These are phyloP conservation scores for Trichoderma virens DNA, from an alignment of 495 filamentous ascomycete genomes.

Conservation along the genomic window DNA sequence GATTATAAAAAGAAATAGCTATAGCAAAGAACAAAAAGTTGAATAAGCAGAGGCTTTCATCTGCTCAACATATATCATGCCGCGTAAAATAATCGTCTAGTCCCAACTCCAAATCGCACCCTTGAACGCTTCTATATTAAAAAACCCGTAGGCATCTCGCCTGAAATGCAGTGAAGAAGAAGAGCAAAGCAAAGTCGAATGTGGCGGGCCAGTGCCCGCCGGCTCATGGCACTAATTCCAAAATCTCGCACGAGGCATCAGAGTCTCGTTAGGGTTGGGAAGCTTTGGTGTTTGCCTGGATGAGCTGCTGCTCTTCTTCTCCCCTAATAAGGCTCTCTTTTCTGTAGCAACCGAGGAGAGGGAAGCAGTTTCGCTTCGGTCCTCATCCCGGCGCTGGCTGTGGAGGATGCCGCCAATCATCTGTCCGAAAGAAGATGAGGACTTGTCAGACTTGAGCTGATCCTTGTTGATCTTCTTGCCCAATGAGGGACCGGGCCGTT, in stretches of 20 bases:
- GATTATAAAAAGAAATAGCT: not conserved
- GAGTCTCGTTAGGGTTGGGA: not conserved
- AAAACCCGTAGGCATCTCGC: not conserved
- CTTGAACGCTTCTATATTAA: not conserved
- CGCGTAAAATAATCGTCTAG: too few species aligned
- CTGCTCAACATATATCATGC: too few species aligned
- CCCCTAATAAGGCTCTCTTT: not conserved
- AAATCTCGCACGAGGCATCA: not conserved
- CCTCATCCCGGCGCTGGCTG: not conserved
- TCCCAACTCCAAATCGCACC: not conserved
- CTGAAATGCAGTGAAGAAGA: not conserved
- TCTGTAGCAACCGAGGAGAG: not conserved
- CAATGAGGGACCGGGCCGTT: not conserved
- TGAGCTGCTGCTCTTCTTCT: not conserved
- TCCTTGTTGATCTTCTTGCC: not conserved
- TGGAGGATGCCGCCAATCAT: not conserved
- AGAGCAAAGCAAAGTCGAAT: not conserved
- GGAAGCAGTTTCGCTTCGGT: not conserved
- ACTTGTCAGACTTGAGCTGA: not conserved
- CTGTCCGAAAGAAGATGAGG: not conserved
- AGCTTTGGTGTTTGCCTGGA: not conserved
- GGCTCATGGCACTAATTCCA: not conserved
- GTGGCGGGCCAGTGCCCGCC: too few species aligned
- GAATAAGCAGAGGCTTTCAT: too few species aligned
- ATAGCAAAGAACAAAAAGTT: too few species aligned